Percentiles rank a stretch among this genome's conserved stretches.
These are phyloP conservation scores for Apiotrichum montevideense DNA, from an alignment of 1,284 basidiomycete species.

Conservation along the genomic window DNA sequence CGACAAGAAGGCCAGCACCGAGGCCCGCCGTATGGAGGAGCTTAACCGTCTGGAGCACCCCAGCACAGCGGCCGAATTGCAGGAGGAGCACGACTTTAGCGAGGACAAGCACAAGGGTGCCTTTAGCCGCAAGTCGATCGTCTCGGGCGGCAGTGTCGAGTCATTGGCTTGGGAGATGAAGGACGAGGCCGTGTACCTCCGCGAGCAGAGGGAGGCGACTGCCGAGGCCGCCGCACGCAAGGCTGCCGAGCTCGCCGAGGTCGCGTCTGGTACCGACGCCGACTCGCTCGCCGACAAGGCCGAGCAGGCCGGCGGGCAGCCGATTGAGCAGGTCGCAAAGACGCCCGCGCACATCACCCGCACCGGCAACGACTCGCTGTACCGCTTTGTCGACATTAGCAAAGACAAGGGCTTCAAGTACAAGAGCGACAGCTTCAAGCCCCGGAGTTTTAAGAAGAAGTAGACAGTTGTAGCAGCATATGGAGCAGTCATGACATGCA, in stretches of 20 bases:
- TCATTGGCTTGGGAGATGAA: slow-evolving; percentile 41
- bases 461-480: background rate
- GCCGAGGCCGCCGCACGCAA: slow-evolving; percentile 1
- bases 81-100: slow-evolving; percentile 37
- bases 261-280: background rate
- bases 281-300: background rate
- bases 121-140: slow-evolving; percentile 23
- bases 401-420: background rate
- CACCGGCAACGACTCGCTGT: slow-evolving; percentile 5
- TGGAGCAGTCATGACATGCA: background rate
- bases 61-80: slow-evolving; percentile 27
- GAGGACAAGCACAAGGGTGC: slow-evolving; percentile 27
- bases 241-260: slow-evolving; percentile 4
- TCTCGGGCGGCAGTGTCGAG: slow-evolving; percentile 23
- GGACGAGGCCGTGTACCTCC: slow-evolving; percentile 21
- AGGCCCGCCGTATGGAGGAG: slow-evolving; percentile 8
- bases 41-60: slow-evolving; percentile 27
- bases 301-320: background rate
- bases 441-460: background rate
- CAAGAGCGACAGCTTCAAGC: too few species aligned
- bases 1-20: slow-evolving; percentile 13
- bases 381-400: slow-evolving; percentile 19
- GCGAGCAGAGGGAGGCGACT: slow-evolving; percentile 12
- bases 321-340: too few species aligned
- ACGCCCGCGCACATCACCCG: background rate